phyloP scores from a whole-genome alignment of 352 stramenopile species.

The Phytophthora sp. region DNA sequence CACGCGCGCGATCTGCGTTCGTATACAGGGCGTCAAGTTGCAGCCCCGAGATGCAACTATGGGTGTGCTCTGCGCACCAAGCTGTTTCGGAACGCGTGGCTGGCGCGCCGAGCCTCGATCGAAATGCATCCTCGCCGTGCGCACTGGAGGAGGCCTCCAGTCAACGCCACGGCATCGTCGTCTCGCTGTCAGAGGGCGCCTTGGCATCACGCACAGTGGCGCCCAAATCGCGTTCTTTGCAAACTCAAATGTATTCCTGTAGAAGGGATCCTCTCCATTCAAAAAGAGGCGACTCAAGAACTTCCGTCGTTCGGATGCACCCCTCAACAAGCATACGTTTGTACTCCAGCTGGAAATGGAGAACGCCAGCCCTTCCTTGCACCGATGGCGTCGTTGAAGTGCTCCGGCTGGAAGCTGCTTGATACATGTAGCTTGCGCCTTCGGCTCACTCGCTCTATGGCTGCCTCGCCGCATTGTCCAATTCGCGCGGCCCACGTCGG shows the following conservation, averaged over 20 bases:
- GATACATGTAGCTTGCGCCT: conserved; percentile 6
- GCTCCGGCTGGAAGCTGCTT: conserved; percentile 12
- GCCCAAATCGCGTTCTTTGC: no score
- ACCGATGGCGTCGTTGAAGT: no score
- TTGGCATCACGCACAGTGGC: no score
- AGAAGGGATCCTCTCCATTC: no score
- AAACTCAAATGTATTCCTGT: no score
- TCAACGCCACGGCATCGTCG: conserved; percentile 29
- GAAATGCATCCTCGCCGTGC: conserved; percentile 8
- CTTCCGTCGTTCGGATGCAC: no score
- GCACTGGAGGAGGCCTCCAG: background rate
- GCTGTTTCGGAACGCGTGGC: conserved; percentile 21
- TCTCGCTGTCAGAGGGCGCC: conserved; percentile 16
- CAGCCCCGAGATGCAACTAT: conserved; percentile 20
- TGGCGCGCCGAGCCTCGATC: background rate
- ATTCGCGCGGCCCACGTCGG: conserved; percentile 15
- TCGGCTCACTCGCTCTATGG: conserved; percentile 5
- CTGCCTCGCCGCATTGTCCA: conserved; percentile 15
- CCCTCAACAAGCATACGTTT: conserved; percentile 3
- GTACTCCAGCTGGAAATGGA: background rate
- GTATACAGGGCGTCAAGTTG: conserved; percentile 5
- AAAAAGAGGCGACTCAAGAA: no score
- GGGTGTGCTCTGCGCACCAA: conserved; percentile 16
- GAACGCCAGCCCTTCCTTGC: background rate
- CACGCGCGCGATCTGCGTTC: conserved; percentile 6